phyloP scores from a whole-genome alignment of 2,329 filamentous ascomycete species.

The Colletotrichum lentis region DNA sequence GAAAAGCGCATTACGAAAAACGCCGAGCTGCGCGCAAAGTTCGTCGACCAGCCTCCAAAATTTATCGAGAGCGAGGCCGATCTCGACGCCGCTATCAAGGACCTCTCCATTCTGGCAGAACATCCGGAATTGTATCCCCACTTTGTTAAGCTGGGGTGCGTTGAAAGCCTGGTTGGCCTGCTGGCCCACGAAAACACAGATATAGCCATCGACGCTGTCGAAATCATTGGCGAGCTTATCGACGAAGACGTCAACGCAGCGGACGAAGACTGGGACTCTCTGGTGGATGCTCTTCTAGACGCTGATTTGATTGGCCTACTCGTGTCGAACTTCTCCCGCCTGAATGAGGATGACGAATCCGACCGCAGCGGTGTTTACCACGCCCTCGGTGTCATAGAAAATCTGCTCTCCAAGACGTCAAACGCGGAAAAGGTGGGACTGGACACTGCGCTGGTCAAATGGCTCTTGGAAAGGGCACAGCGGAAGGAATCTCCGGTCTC shows the following conservation, averaged over 20 bases:
- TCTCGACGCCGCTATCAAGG: conserved; percentile 87
- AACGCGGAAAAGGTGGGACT: conserved; percentile 76
- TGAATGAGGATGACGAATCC: conserved; percentile 76
- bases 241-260: conserved; percentile 90
- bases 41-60: conserved; percentile 80
- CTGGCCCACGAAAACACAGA: conserved; percentile 96
- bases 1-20: conserved; percentile 93
- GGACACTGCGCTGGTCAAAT: conserved; percentile 73
- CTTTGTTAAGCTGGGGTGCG: conserved; percentile 78
- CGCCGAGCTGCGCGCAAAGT: conserved; percentile 85
- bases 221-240: conserved; percentile 89
- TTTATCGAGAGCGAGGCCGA: conserved; percentile 89
- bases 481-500: conserved; percentile 71
- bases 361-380: conserved; percentile 90
- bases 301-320: conserved; percentile 78
- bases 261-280: conserved; percentile 78
- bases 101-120: conserved; percentile 84
- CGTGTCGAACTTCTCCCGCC: conserved; percentile 77
- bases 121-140: conserved; percentile 84
- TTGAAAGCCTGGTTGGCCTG: conserved; percentile 77
- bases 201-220: conserved; percentile 89
- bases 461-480: conserved; percentile 80
- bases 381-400: conserved; percentile 83
- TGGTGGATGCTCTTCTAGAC: conserved; percentile 73
- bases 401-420: conserved; percentile 75